These are phyloP conservation scores for Suillus subluteus DNA, from an alignment of 768 basidiomycete species.

Conservation along the genomic window DNA sequence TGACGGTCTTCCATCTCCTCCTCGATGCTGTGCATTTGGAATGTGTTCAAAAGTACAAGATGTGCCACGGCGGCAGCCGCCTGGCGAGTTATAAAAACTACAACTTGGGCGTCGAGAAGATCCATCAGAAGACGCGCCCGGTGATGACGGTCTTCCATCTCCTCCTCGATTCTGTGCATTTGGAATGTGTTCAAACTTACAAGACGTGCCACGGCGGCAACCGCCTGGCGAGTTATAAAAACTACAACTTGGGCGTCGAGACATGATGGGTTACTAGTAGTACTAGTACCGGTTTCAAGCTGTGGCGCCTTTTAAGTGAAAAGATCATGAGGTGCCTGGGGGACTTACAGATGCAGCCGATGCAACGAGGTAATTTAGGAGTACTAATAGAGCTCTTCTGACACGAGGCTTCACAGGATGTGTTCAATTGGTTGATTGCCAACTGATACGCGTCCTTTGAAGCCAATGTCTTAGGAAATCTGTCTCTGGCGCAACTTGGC, in stretches of 20 bases:
- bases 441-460: slow-evolving; percentile 7
- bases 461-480: background rate
- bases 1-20: slow-evolving; percentile 20
- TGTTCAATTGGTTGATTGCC: background rate
- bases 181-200: slow-evolving; percentile 21
- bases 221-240: slow-evolving; percentile 48
- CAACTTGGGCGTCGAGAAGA: background rate
- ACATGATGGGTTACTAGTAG: slow-evolving; percentile 1
- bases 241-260: slow-evolving; percentile 36
- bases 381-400: background rate
- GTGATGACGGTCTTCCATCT: slow-evolving; percentile 16
- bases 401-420: slow-evolving; percentile 11
- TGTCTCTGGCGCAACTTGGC: background rate
- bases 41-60: slow-evolving; percentile 32
- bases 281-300: background rate
- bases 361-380: background rate
- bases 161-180: slow-evolving; percentile 20
- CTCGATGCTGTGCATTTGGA: slow-evolving; percentile 12
- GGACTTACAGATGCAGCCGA: background rate
- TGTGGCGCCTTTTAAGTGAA: slow-evolving; percentile 5
- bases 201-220: slow-evolving; percentile 48
- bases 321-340: slow-evolving; percentile 9
- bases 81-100: slow-evolving; percentile 42
- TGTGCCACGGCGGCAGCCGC: slow-evolving; percentile 51
- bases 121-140: slow-evolving; percentile 13